These are phyloP conservation scores for Lipomyces orientalis DNA, from an alignment of 805 yeast species.

Conservation along the genomic window DNA sequence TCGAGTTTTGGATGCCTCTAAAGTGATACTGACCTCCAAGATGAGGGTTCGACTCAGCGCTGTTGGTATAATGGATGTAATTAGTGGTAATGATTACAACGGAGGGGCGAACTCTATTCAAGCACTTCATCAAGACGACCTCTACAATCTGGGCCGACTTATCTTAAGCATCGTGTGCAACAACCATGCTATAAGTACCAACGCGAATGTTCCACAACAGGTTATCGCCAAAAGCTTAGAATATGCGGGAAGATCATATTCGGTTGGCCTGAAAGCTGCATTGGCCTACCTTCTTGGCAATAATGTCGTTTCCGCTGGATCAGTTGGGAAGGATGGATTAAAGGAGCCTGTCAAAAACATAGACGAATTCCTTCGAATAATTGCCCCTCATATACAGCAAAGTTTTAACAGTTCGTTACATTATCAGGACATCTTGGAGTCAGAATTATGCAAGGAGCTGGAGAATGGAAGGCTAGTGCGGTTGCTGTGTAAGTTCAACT, in stretches of 20 bases:
- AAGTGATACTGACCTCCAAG: conserved; percentile 73
- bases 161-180: conserved; percentile 58
- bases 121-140: conserved; percentile 60
- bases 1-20: conserved; percentile 65
- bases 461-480: conserved; percentile 90
- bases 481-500: conserved; percentile 78
- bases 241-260: conserved; percentile 22
- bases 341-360: conserved; percentile 32
- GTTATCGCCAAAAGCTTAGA: conserved; percentile 24
- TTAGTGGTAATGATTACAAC: conserved; percentile 48
- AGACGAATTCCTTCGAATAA: conserved; percentile 37
- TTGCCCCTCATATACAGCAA: conserved; percentile 41
- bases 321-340: conserved; percentile 5
- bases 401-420: conserved; percentile 39
- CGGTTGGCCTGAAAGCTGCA: conserved; percentile 24
- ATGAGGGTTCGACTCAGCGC: conserved; percentile 74
- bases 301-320: background rate
- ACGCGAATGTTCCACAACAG: conserved; percentile 8
- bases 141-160: conserved; percentile 62
- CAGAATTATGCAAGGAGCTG: conserved; percentile 64
- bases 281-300: conserved; percentile 25
- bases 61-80: conserved; percentile 72
- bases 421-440: conserved; percentile 45
- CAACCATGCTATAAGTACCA: conserved; percentile 17
- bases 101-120: conserved; percentile 37